Evolutionary conservation across 352 stramenopile genomes (phyloP), one percentile per base, ranked within the genome.

Genomic region (Globisporangium uncinulatum): DNA sequence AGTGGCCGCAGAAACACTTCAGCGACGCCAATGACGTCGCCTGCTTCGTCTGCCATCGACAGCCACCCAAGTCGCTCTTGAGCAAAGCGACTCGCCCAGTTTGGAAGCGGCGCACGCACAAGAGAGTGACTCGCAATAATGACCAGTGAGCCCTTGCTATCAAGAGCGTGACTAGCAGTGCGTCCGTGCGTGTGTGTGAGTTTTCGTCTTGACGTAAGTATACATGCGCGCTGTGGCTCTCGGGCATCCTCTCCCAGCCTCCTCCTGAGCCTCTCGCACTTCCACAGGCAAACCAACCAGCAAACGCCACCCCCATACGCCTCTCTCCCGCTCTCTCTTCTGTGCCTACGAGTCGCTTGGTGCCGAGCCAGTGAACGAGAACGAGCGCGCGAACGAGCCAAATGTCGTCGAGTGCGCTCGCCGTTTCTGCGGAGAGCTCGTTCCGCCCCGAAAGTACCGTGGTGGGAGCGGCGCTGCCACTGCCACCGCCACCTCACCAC

Each of bases 401-500:
- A 94, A 90, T 2, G 82, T 94, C 19, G 77, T 87, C 48, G 82
- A 89, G 65, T 92, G 80, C 49, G 83, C 79, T 43, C 82, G 79
- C 21, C 82, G 79, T 61, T 92, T 94, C 56, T 86, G 62, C 14
- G 78, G 77, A 0, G 77, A 81, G 43, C 70, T 70, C 4, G 73
- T 64, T 21, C 52, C 46, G 51, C 63, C 72, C 41, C 77, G 67
- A 20, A 90, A 73, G 68, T 93, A 93, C 8, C 71, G 80, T 15
- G 83, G 80, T n/a, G 83, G 80, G 19, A 91, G 61, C 14, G 57
- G 41, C 6, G 59, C 57, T 15, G 36, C 17, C 29, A 19, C 31
- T 11, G 51, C n/a, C n/a, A n/a, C n/a, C n/a, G n/a, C n/a, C n/a
- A n/a, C n/a, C n/a, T n/a, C n/a, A n/a, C n/a, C 31, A 17, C 5